phyloP scores from a whole-genome alignment of 768 basidiomycete genomes.

The Auriscalpium vulgare region DNA sequence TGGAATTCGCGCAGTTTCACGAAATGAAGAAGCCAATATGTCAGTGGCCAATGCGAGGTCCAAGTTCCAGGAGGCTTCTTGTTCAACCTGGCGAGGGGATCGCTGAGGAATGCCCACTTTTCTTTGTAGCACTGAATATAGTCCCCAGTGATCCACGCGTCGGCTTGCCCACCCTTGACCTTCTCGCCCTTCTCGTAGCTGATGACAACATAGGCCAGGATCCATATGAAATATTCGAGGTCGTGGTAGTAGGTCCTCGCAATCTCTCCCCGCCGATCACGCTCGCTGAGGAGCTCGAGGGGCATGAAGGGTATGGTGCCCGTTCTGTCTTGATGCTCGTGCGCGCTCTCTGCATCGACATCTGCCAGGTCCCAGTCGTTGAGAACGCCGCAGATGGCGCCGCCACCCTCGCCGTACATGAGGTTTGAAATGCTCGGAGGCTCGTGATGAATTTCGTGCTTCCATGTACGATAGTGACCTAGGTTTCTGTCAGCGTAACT shows the following conservation, averaged over 20 bases:
- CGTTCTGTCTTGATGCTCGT: not conserved
- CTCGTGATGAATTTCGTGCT: not conserved
- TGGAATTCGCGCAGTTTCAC: too few relatives aligned
- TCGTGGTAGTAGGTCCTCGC: not conserved
- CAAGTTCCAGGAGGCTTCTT: too few relatives aligned
- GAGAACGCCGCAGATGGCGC: not conserved
- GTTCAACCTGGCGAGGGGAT: too few relatives aligned
- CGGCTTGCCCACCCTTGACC: not conserved
- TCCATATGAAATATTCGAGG: not conserved
- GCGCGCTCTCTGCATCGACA: not conserved
- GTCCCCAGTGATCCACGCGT: not conserved
- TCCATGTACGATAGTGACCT: not conserved
- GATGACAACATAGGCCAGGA: not conserved
- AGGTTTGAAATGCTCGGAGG: not conserved
- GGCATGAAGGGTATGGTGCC: not conserved
- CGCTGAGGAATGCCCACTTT: not conserved
- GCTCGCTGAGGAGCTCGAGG: not conserved
- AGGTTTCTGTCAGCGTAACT: too few relatives aligned
- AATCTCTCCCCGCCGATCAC: not conserved
- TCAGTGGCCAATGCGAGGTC: too few relatives aligned
- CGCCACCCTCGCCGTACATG: not conserved
- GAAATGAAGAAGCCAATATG: too few relatives aligned
- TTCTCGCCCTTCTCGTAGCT: not conserved
- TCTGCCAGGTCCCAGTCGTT: not conserved
- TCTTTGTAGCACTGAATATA: not conserved